Conservation (phyloP, 1,284 basidiomycete genomes). For the Ceratobasidium sp. region DNA sequence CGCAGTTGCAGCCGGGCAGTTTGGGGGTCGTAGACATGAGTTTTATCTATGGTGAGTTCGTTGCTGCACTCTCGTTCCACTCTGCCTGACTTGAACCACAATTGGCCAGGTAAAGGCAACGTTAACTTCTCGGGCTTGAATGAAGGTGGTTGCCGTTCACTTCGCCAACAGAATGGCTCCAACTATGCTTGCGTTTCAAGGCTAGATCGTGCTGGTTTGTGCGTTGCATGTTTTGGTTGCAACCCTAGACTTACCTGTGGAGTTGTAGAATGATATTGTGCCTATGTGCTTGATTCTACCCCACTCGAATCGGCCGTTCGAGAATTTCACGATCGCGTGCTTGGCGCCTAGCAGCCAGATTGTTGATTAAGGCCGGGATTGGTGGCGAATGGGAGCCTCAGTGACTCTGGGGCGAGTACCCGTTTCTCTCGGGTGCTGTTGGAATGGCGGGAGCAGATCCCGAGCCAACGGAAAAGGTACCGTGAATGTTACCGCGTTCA, state of each 20-base stretch:
- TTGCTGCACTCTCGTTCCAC: background rate
- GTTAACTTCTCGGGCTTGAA: constrained; percentile 64
- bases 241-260: constrained; percentile 1
- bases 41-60: constrained; percentile 18
- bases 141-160: constrained; percentile 60
- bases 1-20: constrained; percentile 24
- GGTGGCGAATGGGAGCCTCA: constrained; percentile 67
- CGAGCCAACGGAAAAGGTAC: constrained; percentile 55
- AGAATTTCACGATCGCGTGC: constrained; percentile 66
- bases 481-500: constrained; percentile 58
- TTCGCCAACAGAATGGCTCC: background rate
- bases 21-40: constrained; percentile 25
- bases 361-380: constrained; percentile 68
- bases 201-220: constrained; percentile 74
- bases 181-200: constrained; percentile 49
- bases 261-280: constrained; percentile 65
- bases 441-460: constrained; percentile 67
- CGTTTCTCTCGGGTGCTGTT: constrained; percentile 68
- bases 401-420: constrained; percentile 70
- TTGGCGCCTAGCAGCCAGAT: constrained; percentile 66
- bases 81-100: background rate
- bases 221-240: constrained; percentile 52
- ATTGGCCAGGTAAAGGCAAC: constrained; percentile 36
- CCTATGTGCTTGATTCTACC: constrained; percentile 63
- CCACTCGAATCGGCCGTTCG: constrained; percentile 64